Percentiles rank a stretch among this genome's conserved stretches.
These are phyloP conservation scores for Aureobasidium leucospermi DNA, from an alignment of 2,329 filamentous ascomycete genomes.

Conservation along the genomic window DNA sequence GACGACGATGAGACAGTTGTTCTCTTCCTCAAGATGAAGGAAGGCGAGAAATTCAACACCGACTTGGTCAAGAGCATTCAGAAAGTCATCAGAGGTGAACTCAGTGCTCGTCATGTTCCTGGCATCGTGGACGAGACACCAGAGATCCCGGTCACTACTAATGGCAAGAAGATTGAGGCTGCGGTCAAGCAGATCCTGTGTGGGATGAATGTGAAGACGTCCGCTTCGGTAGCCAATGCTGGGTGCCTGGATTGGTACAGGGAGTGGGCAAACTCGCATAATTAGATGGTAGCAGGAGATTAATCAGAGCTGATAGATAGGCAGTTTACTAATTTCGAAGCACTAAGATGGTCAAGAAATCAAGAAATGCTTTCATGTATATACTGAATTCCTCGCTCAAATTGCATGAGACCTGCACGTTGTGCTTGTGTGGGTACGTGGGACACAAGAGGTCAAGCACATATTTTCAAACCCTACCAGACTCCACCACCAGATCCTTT, in stretches of 20 bases:
- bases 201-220: conserved; percentile 77
- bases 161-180: conserved; percentile 97
- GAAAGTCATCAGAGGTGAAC: conserved; percentile 61
- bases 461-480: too few species aligned
- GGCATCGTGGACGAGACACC: conserved; percentile 73
- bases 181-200: conserved; percentile 95
- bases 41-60: conserved; percentile 49
- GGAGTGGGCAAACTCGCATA: conserved; percentile 58
- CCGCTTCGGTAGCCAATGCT: conserved; percentile 87
- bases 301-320: background rate
- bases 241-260: conserved; percentile 84
- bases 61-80: conserved; percentile 60
- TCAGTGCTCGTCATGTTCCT: conserved; percentile 86
- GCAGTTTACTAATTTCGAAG: too few species aligned
- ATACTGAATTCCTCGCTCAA: too few species aligned
- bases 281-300: background rate
- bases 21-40: conserved; percentile 73
- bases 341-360: too few species aligned
- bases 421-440: too few species aligned
- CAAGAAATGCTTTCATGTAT: too few species aligned
- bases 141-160: conserved; percentile 84
- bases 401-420: too few species aligned
- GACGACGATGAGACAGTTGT: conserved; percentile 83
- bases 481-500: too few species aligned
- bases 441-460: too few species aligned